Evolutionary conservation across 805 yeast species (phyloP), one percentile per base, ranked within the genome.

Genomic region (Ogataea populi-albae): DNA sequence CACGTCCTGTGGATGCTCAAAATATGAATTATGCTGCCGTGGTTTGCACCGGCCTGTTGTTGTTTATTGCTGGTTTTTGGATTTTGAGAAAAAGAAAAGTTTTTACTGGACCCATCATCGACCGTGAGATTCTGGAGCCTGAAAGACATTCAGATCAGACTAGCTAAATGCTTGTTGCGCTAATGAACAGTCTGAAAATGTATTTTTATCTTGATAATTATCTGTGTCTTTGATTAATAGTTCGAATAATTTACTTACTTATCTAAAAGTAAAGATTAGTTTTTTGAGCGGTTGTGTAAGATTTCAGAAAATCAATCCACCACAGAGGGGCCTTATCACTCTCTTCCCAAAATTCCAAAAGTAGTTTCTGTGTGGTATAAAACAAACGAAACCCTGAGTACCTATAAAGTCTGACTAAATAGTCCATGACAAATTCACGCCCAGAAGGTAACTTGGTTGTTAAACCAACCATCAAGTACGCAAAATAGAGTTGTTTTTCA

Each of bases 21-120:
- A 59, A 55, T 39, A 68, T 66, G 72, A 68, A 68, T 40, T 68
- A 66, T 38, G 65, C 65, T 22, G 51, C 52, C 18, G 71, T 55
- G 5, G 71, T 68, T 3, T 49, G 59, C 26, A 54, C 38, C 7
- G 59, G 57, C 2, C 29, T 37, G 3, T 16, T 41, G 30, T 7
- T 23, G 3, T 32, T 24, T 20, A 30, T 34, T 12, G 32, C 17
- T 9, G 10, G 28, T 10, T 30, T 26, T 25, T 39, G 43, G 43
- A n/a, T 31, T 9, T 12, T 34, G 5, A 11, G 23, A 17, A 39
- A 39, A 17, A 30, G 38, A 27, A 34, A 39, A 18, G 34, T 27
- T 14, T 39, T 39, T 27, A 39, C 38, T 2, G 43, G 43, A 8
- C 43, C 43, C 2, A 19, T 24, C 4, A 30, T 36, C 16, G 32